phyloP scores from a whole-genome alignment of 1,284 basidiomycete genomes.

The Ustanciosporium gigantosporum region DNA sequence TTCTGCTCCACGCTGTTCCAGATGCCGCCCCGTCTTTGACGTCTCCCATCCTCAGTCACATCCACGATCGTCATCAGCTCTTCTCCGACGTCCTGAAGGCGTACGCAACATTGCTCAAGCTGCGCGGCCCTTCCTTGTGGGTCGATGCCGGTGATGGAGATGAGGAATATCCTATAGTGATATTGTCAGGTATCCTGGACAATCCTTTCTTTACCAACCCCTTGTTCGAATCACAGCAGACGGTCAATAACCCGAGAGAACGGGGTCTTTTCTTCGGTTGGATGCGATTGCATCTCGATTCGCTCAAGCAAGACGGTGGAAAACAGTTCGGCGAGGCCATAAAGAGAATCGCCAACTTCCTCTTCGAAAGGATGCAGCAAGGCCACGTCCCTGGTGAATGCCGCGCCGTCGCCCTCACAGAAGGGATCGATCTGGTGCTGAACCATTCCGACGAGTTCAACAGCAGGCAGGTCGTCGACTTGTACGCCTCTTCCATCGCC shows the following conservation, averaged over 20 bases:
- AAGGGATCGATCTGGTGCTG: slow-evolving; percentile 26
- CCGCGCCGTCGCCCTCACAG: slow-evolving; percentile 26
- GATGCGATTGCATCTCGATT: slow-evolving; percentile 38
- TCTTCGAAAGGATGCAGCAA: slow-evolving; percentile 54
- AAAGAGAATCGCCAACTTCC: slow-evolving; percentile 49
- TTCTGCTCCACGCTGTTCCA: slow-evolving; percentile 26
- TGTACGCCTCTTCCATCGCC: slow-evolving; percentile 45
- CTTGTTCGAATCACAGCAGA: slow-evolving; percentile 18
- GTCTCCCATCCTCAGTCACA: slow-evolving; percentile 21
- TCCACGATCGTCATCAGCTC: slow-evolving; percentile 30
- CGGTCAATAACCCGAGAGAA: slow-evolving; percentile 22
- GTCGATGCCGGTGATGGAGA: background rate
- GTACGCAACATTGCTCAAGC: slow-evolving; percentile 24
- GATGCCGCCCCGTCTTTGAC: slow-evolving; percentile 13
- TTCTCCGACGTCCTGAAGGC: slow-evolving; percentile 36
- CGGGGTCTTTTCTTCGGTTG: slow-evolving; percentile 29
- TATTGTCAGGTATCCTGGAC: slow-evolving; percentile 49
- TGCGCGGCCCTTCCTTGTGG: slow-evolving; percentile 35
- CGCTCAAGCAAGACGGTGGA: slow-evolving; percentile 15
- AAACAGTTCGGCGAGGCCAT: slow-evolving; percentile 41
- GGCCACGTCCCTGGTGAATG: slow-evolving; percentile 35
- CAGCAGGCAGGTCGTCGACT: slow-evolving; percentile 37
- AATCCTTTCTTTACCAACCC: slow-evolving; percentile 31
- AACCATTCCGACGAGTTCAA: slow-evolving; percentile 30
- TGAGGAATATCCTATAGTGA: slow-evolving; percentile 39